Evolutionary conservation across 257 asterid species (phyloP), one percentile per base, ranked within the genome.

Genomic region (Eustoma russellianum): DNA sequence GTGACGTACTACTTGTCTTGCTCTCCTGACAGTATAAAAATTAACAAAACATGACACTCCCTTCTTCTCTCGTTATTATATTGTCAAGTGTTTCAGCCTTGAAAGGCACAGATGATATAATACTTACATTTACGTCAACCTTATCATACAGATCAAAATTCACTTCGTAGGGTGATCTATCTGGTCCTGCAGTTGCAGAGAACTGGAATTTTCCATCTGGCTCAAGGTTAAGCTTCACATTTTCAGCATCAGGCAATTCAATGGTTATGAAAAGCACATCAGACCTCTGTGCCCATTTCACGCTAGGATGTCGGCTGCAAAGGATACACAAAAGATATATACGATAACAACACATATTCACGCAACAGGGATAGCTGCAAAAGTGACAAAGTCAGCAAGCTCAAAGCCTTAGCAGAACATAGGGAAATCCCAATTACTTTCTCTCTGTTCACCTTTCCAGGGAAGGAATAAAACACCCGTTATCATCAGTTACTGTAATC

Each of bases 231-330:
- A 81, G 69, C 76, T 79, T 79, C 63, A 76, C 82, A 75, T 79
- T 63, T 61, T 82, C 69, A 6, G 94, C 88, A 75, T 85, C 90
- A 13, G 92, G 92, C n/a, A 82, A 70, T 52, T 79, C 88, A 57
- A 85, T 77, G 15, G 83, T 85, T 18, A 82, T 63, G 67, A 60
- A 85, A 49, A 85, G 43, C 48, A 51, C 62, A 55, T 82, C 92
- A 0, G 75, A 61, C 70, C 92, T 70, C 75, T 85, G 86, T 17
- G 94, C 88, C 92, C 94, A 85, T 52, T 82, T 79, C 17, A 85
- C 79, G 50, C 46, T 60, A 28, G 86, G 93, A 60, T 75, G 86
- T 13, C 89, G 89, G 55, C 93, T 83, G 80, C 11, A 50, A 41
- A 15, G 15, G 4, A 13, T 6, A 46, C 17, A 33, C 5, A 5